Evolutionary conservation across 2,329 filamentous ascomycete species (phyloP).

Genomic region (Penicillium sp.): DNA sequence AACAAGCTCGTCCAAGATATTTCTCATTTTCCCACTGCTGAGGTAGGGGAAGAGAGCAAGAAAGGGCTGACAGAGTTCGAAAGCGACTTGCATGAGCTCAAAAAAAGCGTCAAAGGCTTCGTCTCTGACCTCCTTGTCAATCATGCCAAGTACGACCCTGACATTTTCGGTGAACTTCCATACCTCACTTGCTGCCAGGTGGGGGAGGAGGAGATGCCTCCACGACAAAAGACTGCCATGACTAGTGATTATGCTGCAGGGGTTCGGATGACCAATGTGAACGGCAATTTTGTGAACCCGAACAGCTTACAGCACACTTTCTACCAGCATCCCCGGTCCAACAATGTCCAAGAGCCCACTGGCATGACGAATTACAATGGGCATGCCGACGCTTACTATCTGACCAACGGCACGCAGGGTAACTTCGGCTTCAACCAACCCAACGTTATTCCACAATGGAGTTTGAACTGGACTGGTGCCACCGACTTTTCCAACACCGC

Average conservation of each 20-base stretch:
- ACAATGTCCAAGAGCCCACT: not conserved
- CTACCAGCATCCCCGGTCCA: not conserved
- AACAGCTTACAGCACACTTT: not conserved
- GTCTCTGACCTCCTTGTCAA: conserved; percentile 44
- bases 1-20: conserved; percentile 34
- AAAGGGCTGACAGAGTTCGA: conserved; percentile 29
- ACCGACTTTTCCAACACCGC: not conserved
- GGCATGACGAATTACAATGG: not conserved
- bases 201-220: conserved; percentile 23
- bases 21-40: conserved; percentile 34
- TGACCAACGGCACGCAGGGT: not conserved
- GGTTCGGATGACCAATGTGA: not conserved
- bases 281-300: not conserved
- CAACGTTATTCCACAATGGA: not conserved
- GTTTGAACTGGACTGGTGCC: not conserved
- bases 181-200: conserved; percentile 54
- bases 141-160: conserved; percentile 36
- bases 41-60: conserved; percentile 32
- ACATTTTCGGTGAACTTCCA: conserved; percentile 42
- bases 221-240: not conserved
- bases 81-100: conserved; percentile 40
- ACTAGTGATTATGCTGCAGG: not conserved
- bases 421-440: not conserved
- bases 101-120: conserved; percentile 42
- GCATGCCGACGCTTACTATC: not conserved